Conservation (phyloP, 805 yeast genomes). For the Yamadazyma endophytica region DNA sequence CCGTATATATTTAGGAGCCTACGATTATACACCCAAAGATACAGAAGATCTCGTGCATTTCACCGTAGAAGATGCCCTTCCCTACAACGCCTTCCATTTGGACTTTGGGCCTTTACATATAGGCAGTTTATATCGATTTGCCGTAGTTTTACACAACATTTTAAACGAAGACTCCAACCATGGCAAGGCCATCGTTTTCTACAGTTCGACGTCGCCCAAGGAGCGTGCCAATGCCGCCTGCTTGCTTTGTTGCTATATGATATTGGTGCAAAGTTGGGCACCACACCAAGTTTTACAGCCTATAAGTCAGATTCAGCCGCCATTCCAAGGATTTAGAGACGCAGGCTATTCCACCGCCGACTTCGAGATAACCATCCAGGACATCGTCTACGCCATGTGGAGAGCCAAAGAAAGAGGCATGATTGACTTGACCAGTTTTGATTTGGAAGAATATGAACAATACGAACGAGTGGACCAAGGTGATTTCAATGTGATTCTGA, state of each 20-base stretch:
- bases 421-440: slow-evolving; percentile 80
- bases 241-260: slow-evolving; percentile 89
- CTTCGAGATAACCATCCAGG: slow-evolving; percentile 89
- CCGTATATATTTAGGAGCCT: slow-evolving; percentile 87
- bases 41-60: slow-evolving; percentile 75
- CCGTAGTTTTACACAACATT: slow-evolving; percentile 88
- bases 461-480: slow-evolving; percentile 97
- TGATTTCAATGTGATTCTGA: slow-evolving; percentile 86
- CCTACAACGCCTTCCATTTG: slow-evolving; percentile 90
- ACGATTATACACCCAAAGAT: slow-evolving; percentile 73
- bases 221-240: slow-evolving; percentile 94
- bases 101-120: slow-evolving; percentile 96
- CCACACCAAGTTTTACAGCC: slow-evolving; percentile 98
- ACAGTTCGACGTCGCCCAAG: slow-evolving; percentile 76
- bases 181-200: slow-evolving; percentile 86
- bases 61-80: slow-evolving; percentile 88
- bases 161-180: slow-evolving; percentile 80
- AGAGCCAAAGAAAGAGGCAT: slow-evolving; percentile 91
- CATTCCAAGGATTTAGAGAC: slow-evolving; percentile 92
- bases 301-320: slow-evolving; percentile 84
- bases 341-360: slow-evolving; percentile 97
- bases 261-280: slow-evolving; percentile 93
- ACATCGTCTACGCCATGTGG: slow-evolving; percentile 95
- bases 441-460: slow-evolving; percentile 89
- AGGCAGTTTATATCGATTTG: slow-evolving; percentile 91